Evolutionary conservation across 805 yeast species (phyloP).

Genomic region (Ogataea trehaloabstinens): DNA sequence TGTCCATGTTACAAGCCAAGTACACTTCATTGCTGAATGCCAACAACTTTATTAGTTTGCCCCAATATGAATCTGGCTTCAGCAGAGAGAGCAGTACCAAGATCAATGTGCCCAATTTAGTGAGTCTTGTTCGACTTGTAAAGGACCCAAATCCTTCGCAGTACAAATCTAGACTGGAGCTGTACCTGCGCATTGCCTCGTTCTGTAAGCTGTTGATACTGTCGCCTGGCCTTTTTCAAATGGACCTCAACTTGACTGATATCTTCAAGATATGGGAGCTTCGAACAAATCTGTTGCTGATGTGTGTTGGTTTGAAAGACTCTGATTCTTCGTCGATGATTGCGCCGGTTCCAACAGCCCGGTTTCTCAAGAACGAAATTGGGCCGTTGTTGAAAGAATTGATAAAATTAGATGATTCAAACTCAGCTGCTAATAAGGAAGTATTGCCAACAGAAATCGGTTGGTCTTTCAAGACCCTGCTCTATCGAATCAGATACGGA

Average conservation of each 20-base stretch:
- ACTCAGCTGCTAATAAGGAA: slow-evolving; percentile 2
- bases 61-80: slow-evolving; percentile 16
- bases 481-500: slow-evolving; percentile 42
- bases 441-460: slow-evolving; percentile 18
- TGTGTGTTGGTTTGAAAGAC: slow-evolving; percentile 13
- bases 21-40: slow-evolving; percentile 26
- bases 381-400: slow-evolving; percentile 27
- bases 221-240: slow-evolving; percentile 19
- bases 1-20: slow-evolving; percentile 24
- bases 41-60: slow-evolving; percentile 25
- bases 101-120: slow-evolving; percentile 8
- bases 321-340: slow-evolving; percentile 15
- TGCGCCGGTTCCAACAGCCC: slow-evolving; percentile 27
- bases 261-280: slow-evolving; percentile 45
- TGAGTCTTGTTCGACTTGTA: slow-evolving; percentile 6
- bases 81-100: slow-evolving; percentile 5
- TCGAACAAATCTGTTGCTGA: slow-evolving; percentile 23
- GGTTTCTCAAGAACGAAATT: slow-evolving; percentile 28
- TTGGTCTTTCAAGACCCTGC: slow-evolving; percentile 27
- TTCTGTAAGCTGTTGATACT: slow-evolving; percentile 28
- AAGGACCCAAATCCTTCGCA: slow-evolving; percentile 3
- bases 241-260: slow-evolving; percentile 26
- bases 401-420: slow-evolving; percentile 14
- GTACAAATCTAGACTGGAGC: slow-evolving; percentile 6
- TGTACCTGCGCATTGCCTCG: slow-evolving; percentile 25